Evolutionary conservation across 2,329 filamentous ascomycete species (phyloP), one percentile per base, ranked within the genome.

Genomic region (Fusarium acutatum): DNA sequence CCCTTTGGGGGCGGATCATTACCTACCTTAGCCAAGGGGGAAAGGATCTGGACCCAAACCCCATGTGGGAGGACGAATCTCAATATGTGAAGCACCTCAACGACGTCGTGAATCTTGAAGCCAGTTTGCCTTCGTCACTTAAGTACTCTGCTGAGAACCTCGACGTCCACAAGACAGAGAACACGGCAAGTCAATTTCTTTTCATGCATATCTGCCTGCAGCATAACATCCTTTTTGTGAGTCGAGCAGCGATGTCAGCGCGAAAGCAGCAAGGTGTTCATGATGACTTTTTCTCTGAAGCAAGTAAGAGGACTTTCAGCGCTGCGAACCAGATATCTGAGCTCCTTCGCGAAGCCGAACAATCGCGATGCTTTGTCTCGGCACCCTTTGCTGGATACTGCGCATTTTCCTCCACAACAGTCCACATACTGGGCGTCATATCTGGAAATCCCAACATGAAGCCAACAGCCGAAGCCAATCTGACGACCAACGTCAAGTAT

Each of bases 351-450:
- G 94, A 97, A 74, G 90, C 93, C 7, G 92, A 95, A 77, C 89
- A 93, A 18, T 68, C 75, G 5, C 79, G 81, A 30, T 91, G 96
- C 79, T 91, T 93, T 67, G 89, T 98, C 13, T 92, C 95, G 0
- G 96, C 95, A 2, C 96, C 96, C 0, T 98, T 98, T 81, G 93
- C 95, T 4, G 96, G 96, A 3, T 99, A 98, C 81, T 97, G 94
- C 77, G 95, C 96, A 5, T 98, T 98, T 80, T 90, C 95, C 28
- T 95, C 96, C 3, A 96, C 94, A 59, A 97, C 94, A 0, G 93
- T 98, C n/a, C 96, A 98, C 78, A 93, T 98, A 28, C 93, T 95
- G 76, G 94, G 94, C 11, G 94, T 97, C 7, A 97, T 97, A 80
- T 96, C 94, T 8, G 94, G 94, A 71, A 95, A 97, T 73, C 85